Base-by-base conservation (phyloP, 140 eudicot genomes). In the Oenanthe javanica region DNA sequence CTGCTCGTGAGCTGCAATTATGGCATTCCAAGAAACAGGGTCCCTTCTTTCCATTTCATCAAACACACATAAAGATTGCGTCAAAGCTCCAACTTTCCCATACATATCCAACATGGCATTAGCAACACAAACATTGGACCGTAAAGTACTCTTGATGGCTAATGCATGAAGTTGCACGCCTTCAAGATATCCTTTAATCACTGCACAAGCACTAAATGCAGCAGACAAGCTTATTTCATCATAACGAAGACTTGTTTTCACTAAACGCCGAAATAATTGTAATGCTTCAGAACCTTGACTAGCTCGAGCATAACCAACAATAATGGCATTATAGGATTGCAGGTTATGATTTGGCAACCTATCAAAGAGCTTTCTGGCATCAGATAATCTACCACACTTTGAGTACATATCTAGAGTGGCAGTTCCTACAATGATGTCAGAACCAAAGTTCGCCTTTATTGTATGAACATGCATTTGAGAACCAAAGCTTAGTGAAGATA, bases 381-480 rank as follows among this genome's bases (percentile, higher is more conserved):
- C 86, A 63, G 47, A 61, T 67, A 90, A 82, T 54, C 55, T 79
- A 45, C 83, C 88, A 77, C 94, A 90, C 83, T 94, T 94, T 23
- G 97, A 93, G 47, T 94, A 94, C 98, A 94, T 94, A 74, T 94
- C 98, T 51, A 94, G 67, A 78, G 93, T 87, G 80, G 98, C 97
- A 10, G 98, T 94, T 71, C 89, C 96, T 47, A 94, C 98, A 43
- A 94, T 86, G 52, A 80, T 82, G 80, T 94, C 98, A 23, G 82
- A 81, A 5, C 88, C 93, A 36, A 92, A 90, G 80, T 90, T 80
- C 81, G 82, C 85, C 91, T 94, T 94, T 27, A 57, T 57, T 57
- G 66, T 57, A 85, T 94, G 98, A 38, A 82, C 93, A 66, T 94
- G 98, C 77, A 92, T 83, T 54, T 94, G 98, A 57, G 66, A 57